Percentiles rank a stretch among this genome's conserved stretches.
Evolutionary conservation across 345 rosid genomes (phyloP).

Genomic region (Cardiospermum halicacabum): DNA sequence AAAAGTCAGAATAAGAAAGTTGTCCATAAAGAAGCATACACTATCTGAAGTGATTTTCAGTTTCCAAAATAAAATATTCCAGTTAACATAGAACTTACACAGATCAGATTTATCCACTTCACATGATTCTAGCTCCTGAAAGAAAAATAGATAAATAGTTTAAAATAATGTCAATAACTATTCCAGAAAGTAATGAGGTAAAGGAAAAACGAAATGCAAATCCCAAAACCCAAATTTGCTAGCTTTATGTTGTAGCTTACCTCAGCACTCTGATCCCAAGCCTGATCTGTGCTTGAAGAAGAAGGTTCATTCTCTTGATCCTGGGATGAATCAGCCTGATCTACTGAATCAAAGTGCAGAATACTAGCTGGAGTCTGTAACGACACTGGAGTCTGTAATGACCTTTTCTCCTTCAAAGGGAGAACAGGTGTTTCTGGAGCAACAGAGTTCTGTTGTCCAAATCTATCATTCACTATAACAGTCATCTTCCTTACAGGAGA

Average conservation of each 20-base stretch:
- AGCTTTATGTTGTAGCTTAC: conserved; percentile 42
- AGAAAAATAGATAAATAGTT: conserved; percentile 4
- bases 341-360: conserved; percentile 17
- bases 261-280: conserved; percentile 36
- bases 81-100: conserved; percentile 29
- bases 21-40: background rate
- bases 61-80: background rate
- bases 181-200: background rate
- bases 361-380: conserved; percentile 28
- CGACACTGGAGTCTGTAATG: conserved; percentile 36
- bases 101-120: conserved; percentile 26
- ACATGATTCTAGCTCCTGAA: conserved; percentile 28
- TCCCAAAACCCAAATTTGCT: background rate
- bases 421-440: conserved; percentile 70
- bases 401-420: conserved; percentile 31
- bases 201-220: conserved; percentile 2
- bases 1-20: conserved; percentile 15
- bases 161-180: background rate
- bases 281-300: conserved; percentile 25
- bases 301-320: conserved; percentile 20
- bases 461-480: background rate
- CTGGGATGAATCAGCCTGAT: conserved; percentile 19
- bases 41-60: background rate
- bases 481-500: conserved; percentile 14
- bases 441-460: conserved; percentile 32